phyloP scores from a whole-genome alignment of 1,139 yeast genomes.

The Taphrina pruni region DNA sequence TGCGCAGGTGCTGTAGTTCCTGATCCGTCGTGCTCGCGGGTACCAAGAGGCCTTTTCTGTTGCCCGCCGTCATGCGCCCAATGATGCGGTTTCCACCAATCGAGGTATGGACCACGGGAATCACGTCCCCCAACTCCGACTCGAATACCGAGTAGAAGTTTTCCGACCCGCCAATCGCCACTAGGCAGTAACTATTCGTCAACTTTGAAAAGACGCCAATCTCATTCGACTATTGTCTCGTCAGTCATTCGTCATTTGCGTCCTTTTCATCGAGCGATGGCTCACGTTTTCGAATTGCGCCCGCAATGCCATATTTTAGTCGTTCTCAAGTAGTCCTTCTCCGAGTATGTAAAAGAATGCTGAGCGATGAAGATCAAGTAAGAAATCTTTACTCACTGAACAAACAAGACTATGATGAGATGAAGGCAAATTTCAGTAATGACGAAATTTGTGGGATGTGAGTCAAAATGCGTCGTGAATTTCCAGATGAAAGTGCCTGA shows the following conservation, averaged over 20 bases:
- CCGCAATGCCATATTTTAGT: conserved; percentile 32
- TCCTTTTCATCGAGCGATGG: neutral
- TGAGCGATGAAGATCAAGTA: too few relatives aligned
- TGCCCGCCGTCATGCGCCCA: conserved; percentile 98
- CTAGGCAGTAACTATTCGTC: conserved; percentile 94
- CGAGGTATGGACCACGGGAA: conserved; percentile 95
- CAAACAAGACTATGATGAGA: too few relatives aligned
- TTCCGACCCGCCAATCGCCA: conserved; percentile 97
- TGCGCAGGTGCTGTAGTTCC: conserved; percentile 96
- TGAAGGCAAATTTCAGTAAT: neutral
- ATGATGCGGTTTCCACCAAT: conserved; percentile 98
- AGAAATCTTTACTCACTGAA: too few relatives aligned
- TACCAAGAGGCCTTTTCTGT: conserved; percentile 93
- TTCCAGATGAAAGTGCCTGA: conserved; percentile 9
- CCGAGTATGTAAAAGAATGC: neutral
- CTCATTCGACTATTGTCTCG: conserved; percentile 44
- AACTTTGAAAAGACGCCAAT: conserved; percentile 97
- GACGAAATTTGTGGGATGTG: conserved; percentile 5
- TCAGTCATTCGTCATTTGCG: neutral
- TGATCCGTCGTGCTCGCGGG: conserved; percentile 99
- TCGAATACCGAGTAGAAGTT: conserved; percentile 97
- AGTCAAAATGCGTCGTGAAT: neutral
- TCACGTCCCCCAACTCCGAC: conserved; percentile 94
- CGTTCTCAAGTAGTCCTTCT: neutral
- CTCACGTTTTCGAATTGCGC: conserved; percentile 39